These are phyloP conservation scores for Pleurotus djamor DNA, from an alignment of 768 basidiomycete genomes.

Conservation along the genomic window DNA sequence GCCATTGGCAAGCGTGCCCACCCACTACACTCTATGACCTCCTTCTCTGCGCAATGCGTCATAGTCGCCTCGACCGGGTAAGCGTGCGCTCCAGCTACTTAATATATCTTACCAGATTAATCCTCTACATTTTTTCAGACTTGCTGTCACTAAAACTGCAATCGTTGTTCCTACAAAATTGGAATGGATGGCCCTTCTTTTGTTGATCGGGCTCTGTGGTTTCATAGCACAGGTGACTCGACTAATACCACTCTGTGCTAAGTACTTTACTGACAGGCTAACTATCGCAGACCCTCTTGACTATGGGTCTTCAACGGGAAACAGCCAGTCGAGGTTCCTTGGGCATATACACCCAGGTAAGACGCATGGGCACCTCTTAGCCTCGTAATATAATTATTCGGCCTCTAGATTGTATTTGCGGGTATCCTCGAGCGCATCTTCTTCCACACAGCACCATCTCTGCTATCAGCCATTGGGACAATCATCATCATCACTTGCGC, in stretches of 20 bases:
- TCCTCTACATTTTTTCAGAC: constrained; percentile 24
- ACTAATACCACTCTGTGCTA: background rate
- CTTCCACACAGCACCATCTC: constrained; percentile 46
- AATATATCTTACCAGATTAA: too few relatives aligned
- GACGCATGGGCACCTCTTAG: background rate
- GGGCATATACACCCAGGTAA: constrained; percentile 52
- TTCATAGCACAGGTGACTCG: constrained; percentile 46
- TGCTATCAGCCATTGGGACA: constrained; percentile 45
- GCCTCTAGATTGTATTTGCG: constrained; percentile 43
- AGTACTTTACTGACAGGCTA: background rate
- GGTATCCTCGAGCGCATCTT: constrained; percentile 44
- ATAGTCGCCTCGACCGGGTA: constrained; percentile 32
- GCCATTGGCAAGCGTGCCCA: constrained; percentile 77
- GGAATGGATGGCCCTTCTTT: constrained; percentile 43
- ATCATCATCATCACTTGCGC: constrained; percentile 48
- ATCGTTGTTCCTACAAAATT: constrained; percentile 43
- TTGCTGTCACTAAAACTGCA: constrained; percentile 35
- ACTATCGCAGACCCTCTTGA: constrained; percentile 29
- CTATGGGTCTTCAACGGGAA: constrained; percentile 62
- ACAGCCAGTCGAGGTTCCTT: constrained; percentile 60
- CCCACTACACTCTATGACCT: constrained; percentile 67
- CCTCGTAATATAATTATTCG: background rate
- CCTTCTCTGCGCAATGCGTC: constrained; percentile 61
- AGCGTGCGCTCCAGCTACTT: too few relatives aligned
- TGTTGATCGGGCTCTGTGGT: constrained; percentile 51